These are phyloP conservation scores for Graphium sp. DNA, from an alignment of 2,329 filamentous ascomycete species.

Conservation along the genomic window DNA sequence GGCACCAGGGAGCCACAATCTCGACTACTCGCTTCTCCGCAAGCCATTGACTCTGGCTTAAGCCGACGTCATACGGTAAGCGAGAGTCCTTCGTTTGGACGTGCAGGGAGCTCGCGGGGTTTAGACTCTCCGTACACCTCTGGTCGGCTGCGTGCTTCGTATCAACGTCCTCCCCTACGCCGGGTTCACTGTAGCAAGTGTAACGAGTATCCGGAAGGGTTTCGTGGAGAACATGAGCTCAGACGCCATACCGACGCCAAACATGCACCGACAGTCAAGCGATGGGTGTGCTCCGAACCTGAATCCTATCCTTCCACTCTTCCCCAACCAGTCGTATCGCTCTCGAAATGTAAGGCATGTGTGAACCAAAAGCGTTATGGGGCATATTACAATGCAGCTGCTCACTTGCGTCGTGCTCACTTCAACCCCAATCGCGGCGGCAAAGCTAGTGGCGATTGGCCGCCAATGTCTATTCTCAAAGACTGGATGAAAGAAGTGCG, in stretches of 20 bases:
- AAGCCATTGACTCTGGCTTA: conserved; percentile 10
- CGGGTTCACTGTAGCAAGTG: conserved; percentile 67
- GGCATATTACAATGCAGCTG: conserved; percentile 41
- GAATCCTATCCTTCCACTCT: conserved; percentile 16
- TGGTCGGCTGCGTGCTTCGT: conserved; percentile 22
- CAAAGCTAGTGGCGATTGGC: conserved; percentile 41
- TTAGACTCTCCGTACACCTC: conserved; percentile 22
- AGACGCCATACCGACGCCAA: conserved; percentile 48
- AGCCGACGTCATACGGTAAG: conserved; percentile 27
- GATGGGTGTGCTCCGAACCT: conserved; percentile 39
- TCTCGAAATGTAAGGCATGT: conserved; percentile 39
- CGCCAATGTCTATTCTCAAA: conserved; percentile 37
- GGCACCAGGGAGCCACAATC: too few relatives aligned
- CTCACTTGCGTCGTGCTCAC: conserved; percentile 38
- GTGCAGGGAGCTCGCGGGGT: conserved; percentile 14
- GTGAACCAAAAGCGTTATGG: conserved; percentile 39
- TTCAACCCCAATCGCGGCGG: conserved; percentile 38
- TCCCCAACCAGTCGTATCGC: conserved; percentile 30
- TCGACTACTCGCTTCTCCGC: conserved; percentile 11
- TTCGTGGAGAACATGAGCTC: conserved; percentile 79
- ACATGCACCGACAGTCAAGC: conserved; percentile 34
- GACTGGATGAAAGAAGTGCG: conserved; percentile 45
- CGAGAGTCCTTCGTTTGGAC: conserved; percentile 23
- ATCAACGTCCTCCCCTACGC: conserved; percentile 40
- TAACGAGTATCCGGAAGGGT: conserved; percentile 69